Evolutionary conservation across 1,139 yeast genomes (phyloP).

Genomic region (Suhomyces guaymorum): DNA sequence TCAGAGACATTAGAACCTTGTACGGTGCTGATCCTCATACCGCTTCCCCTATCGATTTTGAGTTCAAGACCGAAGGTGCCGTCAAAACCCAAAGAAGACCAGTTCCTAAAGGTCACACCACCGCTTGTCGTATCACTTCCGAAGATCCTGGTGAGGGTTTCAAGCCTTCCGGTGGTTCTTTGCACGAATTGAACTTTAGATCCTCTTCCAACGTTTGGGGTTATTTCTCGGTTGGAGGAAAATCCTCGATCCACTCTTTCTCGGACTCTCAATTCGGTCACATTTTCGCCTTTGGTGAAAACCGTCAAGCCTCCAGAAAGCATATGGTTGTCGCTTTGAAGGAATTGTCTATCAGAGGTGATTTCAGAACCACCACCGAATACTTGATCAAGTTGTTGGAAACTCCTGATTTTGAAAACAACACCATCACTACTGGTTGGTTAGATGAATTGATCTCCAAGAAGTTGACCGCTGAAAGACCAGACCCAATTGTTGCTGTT

Average conservation of each 20-base stretch:
- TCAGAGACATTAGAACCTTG: conserved; percentile 84
- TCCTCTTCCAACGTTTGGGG: conserved; percentile 99
- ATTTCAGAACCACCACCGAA: conserved; percentile 96
- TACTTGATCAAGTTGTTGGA: conserved; percentile 91
- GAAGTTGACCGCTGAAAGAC: conserved; percentile 94
- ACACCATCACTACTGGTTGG: conserved; percentile 98
- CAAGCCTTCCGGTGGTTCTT: conserved; percentile 96
- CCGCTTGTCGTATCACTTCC: conserved; percentile 97
- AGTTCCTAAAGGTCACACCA: conserved; percentile 94
- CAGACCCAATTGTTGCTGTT: conserved; percentile 86
- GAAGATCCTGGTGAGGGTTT: conserved; percentile 99
- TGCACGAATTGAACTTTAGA: conserved; percentile 94
- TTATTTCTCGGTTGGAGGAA: conserved; percentile 94
- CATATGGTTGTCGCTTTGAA: conserved; percentile 98
- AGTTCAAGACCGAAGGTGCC: conserved; percentile 73
- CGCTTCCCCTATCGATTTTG: conserved; percentile 86
- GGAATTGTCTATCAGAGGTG: conserved; percentile 96
- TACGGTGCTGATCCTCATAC: conserved; percentile 97
- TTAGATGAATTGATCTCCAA: conserved; percentile 91
- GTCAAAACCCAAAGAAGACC: conserved; percentile 85
- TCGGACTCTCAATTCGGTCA: conserved; percentile 99
- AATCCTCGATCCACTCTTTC: conserved; percentile 95
- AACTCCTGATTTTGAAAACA: conserved; percentile 94
- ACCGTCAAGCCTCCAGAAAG: conserved; percentile 95
- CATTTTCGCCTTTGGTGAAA: conserved; percentile 97